Base-by-base conservation (phyloP, 371 early-diverging fungal genomes). In the Rhizomucor miehei region DNA sequence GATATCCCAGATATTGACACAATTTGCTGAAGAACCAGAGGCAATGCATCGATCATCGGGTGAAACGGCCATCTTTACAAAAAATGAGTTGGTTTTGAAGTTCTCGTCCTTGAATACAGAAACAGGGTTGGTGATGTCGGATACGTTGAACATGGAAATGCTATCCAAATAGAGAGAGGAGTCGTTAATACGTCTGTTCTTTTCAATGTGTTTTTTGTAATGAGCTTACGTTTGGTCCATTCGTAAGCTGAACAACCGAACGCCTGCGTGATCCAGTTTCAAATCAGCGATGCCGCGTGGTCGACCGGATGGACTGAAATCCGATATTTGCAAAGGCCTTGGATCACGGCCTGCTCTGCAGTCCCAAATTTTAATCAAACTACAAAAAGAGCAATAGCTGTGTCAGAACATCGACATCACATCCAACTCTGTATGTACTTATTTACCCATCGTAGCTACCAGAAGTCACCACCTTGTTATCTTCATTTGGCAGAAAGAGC, bases 361-460 rank as follows among this genome's bases (percentile, higher is more conserved):
- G 60, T 78, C 78, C 78, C 78, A 78, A n/a, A 74, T 47, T 52
- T 78, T 78, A 19, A 78, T 70, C 9, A 65, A 47, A 17, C 69
- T 69, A 45, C 1, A 6, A 12, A 46, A n/a, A n/a, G n/a, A n/a
- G n/a, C n/a, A n/a, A n/a, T n/a, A n/a, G n/a, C n/a, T 38, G n/a
- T 52, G 39, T 29, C 41, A 40, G 11, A 12, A n/a, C 9, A 54
- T 9, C 10, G 38, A 6, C 38, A 37, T 17, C 12, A 34, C 17
- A n/a, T n/a, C n/a, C n/a, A 8, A 16, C 6, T 17, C 24, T 21
- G 34, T 11, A 1, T 40, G 6, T 40, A 9, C 38, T 3, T 11
- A 52, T 55, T 57, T 69, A 81, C 81, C 88, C 88, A 64, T 88
- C 85, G 40, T 67, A 65, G 24, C 84, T 79, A 3, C 88, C 86